Conservation (phyloP, 2,329 filamentous ascomycete species). For the Hypoxylon sp. region DNA sequence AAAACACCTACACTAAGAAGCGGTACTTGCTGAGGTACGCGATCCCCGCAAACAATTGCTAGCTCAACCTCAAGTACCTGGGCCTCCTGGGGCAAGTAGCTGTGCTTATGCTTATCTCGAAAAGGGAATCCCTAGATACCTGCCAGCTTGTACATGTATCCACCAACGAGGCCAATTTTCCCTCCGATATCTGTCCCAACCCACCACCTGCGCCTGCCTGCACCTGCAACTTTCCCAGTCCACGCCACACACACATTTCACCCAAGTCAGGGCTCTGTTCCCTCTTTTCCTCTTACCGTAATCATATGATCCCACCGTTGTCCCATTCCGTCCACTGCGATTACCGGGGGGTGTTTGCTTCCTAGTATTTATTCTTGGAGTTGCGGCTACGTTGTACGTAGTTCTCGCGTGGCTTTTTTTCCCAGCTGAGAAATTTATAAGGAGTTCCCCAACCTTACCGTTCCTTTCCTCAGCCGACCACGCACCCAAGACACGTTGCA, state of each 20-base stretch:
- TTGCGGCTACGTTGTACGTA: constrained; percentile 25
- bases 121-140: constrained; percentile 10
- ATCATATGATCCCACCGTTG: constrained; percentile 40
- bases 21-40: constrained; percentile 19
- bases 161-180: constrained; percentile 32
- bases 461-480: constrained; percentile 32
- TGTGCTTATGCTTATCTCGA: constrained; percentile 36
- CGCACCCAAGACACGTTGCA: constrained; percentile 41
- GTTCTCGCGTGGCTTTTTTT: constrained; percentile 29
- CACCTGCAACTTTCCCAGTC: constrained; percentile 18
- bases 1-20: constrained; percentile 18
- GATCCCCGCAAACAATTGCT: neutral
- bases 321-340: constrained; percentile 29
- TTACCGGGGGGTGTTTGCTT: constrained; percentile 23
- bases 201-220: constrained; percentile 9
- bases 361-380: constrained; percentile 29
- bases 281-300: constrained; percentile 32
- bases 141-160: constrained; percentile 8
- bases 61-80: constrained; percentile 16
- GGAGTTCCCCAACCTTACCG: constrained; percentile 43
- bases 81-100: constrained; percentile 15
- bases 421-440: constrained; percentile 33
- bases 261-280: constrained; percentile 26
- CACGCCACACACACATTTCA: constrained; percentile 34
- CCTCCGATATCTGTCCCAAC: constrained; percentile 30